Conservation (phyloP, 805 yeast genomes). For the Ogataea salicorniae region DNA sequence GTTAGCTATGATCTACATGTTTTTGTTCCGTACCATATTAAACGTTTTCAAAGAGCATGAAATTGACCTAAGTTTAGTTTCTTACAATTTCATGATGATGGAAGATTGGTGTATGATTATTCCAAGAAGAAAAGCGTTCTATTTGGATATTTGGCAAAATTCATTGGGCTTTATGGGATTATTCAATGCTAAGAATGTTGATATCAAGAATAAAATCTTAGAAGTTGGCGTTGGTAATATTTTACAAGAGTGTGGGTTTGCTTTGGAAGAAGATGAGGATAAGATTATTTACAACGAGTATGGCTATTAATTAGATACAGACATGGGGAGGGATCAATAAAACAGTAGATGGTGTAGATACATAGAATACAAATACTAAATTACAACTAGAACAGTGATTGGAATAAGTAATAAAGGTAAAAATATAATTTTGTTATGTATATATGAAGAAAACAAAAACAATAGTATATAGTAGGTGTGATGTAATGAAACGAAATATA, state of each 20-base stretch:
- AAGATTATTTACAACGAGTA: constrained; percentile 51
- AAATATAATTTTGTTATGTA: no score
- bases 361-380: background rate
- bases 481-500: background rate
- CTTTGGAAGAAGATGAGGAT: constrained; percentile 46
- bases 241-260: constrained; percentile 63
- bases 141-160: constrained; percentile 60
- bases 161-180: constrained; percentile 79
- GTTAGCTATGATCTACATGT: constrained; percentile 64
- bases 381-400: no score
- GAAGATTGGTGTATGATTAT: constrained; percentile 78
- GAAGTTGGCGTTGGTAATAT: constrained; percentile 46
- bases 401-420: no score
- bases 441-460: no score
- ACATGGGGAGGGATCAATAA: no score
- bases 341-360: background rate
- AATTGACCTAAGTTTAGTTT: constrained; percentile 37
- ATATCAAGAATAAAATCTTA: constrained; percentile 42
- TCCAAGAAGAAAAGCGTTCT: constrained; percentile 66
- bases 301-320: constrained; percentile 39
- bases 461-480: no score
- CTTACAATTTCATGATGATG: constrained; percentile 81
- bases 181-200: constrained; percentile 65
- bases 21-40: constrained; percentile 65
- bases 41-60: constrained; percentile 56